Conservation (phyloP, 2,329 filamentous ascomycete species). For the Pseudogymnoascus verrucosus region DNA sequence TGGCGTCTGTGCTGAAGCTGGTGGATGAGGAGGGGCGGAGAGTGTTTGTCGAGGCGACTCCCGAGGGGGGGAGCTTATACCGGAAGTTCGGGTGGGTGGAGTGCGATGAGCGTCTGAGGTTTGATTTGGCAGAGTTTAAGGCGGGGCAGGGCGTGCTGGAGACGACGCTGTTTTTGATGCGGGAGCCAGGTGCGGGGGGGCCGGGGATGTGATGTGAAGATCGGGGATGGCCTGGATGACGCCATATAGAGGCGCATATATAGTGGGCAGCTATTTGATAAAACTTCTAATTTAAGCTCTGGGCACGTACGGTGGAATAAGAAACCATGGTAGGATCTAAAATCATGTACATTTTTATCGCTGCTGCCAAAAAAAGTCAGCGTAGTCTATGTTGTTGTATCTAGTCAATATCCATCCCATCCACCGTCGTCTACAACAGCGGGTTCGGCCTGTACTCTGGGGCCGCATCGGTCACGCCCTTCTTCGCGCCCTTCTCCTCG, state of each 20-base stretch:
- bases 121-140: background rate
- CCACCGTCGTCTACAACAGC: conserved; percentile 40
- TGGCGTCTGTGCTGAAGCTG: conserved; percentile 29
- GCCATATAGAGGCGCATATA: conserved; percentile 5
- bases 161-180: background rate
- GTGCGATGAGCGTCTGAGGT: conserved; percentile 21
- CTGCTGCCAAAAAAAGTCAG: conserved; percentile 1
- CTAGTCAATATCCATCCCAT: background rate
- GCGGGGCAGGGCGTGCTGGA: background rate
- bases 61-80: conserved; percentile 30
- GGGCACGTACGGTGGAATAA: background rate
- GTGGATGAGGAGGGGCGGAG: conserved; percentile 29
- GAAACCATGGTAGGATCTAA: conserved; percentile 5
- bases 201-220: background rate
- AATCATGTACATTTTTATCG: conserved; percentile 9
- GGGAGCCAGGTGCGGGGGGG: background rate
- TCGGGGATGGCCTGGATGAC: conserved; percentile 2
- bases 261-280: background rate
- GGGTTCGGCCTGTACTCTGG: conserved; percentile 59
- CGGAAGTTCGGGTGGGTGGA: conserved; percentile 30
- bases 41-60: conserved; percentile 33
- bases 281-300: background rate
- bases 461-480: conserved; percentile 44
- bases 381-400: conserved; percentile 5
- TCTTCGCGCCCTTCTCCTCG: conserved; percentile 33